Base-by-base conservation (phyloP, 345 rosid genomes). In the Physaria fendleri region DNA sequence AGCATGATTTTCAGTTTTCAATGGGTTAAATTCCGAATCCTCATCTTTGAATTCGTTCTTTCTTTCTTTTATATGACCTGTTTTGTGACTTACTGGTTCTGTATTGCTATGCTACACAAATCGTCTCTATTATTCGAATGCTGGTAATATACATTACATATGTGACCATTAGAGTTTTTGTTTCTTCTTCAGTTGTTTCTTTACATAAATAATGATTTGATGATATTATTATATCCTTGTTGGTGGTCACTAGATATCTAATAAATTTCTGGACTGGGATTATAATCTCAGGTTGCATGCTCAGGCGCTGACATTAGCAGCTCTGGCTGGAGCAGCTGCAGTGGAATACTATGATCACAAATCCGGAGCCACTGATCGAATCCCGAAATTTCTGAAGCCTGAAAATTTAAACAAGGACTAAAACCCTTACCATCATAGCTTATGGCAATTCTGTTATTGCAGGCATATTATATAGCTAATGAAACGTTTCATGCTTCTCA, bases 301-400 rank as follows among this genome's bases (percentile, higher is more conserved):
- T 0, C 95, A 93, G 76, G 97, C 90, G 6, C 75, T 93, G 41
- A 89, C 96, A 0, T 78, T 93, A 49, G 96, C 90, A 8, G 97
- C 99, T 6, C 68, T 93, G 4, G 95, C 86, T 23, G 99, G 99
- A 50, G 97, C 95, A 65, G 99, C 95, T 0, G 73, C 69, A 8
- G 97, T 85, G 0, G 99, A 93, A 73, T 89, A 80, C 78, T 83
- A 82, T 16, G 99, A 93, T 49, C 97, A 79, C 60, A 79, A 77
- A 37, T 33, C 73, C 9, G 84, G 80, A 56, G 43, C 69, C 1
- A 75, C 87, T 73, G 85, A 85, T 4, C 77, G 76, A 3, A 82
- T 78, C 37, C 71, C 92, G 0, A 79, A 77, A 21, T 76, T 55
- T 71, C 61, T 81, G 47, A 83, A 82, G 15, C 71, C 69, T 10